A percentile compares a stretch with the other conserved stretches of the same genome.
These are phyloP conservation scores for Fusarium phyllophilum DNA, from an alignment of 2,329 filamentous ascomycete species.

Conservation along the genomic window DNA sequence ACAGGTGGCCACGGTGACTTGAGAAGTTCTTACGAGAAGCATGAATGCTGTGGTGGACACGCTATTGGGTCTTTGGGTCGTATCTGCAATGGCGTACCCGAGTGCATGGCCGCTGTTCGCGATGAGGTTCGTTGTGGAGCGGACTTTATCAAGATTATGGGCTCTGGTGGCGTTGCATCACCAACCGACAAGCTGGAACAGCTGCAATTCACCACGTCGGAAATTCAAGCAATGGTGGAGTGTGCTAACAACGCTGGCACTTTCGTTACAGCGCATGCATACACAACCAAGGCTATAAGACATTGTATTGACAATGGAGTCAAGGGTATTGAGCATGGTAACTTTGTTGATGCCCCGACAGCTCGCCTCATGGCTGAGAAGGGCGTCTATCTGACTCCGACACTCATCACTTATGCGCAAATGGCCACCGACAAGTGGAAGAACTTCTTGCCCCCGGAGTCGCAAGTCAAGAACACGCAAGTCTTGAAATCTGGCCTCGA, in stretches of 20 bases:
- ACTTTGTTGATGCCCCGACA: neutral
- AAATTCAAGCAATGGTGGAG: neutral
- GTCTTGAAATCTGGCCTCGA: neutral
- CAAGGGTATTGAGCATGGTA: neutral
- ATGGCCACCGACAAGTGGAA: neutral
- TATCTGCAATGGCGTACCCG: neutral
- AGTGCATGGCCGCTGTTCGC: neutral
- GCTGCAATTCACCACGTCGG: neutral
- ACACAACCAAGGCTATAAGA: slow-evolving; percentile 57
- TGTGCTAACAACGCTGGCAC: neutral
- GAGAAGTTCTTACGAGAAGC: slow-evolving; percentile 51
- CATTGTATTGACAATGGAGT: slow-evolving; percentile 52
- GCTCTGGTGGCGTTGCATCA: neutral
- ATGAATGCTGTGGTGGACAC: slow-evolving; percentile 57
- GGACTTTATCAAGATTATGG: slow-evolving; percentile 2
- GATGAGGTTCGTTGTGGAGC: neutral
- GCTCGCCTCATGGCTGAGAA: neutral
- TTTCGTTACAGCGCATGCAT: neutral
- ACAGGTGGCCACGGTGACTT: slow-evolving; percentile 68
- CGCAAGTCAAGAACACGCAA: neutral
- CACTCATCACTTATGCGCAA: neutral
- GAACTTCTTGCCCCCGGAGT: neutral
- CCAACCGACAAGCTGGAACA: neutral
- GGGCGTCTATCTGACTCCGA: neutral
- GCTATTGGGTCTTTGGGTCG: slow-evolving; percentile 47